Evolutionary conservation across 148 eudicot genomes (phyloP), one percentile per base, ranked within the genome.

Genomic region (Persicaria maculosa): DNA sequence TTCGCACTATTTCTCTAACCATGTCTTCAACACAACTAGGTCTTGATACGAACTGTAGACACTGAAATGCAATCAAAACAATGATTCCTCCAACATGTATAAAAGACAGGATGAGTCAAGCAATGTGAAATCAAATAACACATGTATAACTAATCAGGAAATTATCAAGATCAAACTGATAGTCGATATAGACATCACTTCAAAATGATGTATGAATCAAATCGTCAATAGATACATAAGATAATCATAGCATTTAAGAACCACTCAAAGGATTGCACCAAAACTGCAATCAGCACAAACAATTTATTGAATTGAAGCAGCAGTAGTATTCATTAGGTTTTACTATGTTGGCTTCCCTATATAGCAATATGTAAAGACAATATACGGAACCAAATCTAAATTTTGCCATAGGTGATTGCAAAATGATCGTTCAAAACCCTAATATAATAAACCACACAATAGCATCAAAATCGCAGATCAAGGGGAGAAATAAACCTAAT

Each of bases 401-500:
- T 9, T 2, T 12, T 64, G 44, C 17, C 40, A 65, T 25, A 31
- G n/a, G 16, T 44, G 25, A 43, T 15, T 11, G 46, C 70, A 65
- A 36, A 25, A 5, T 25, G 9, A 65, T 19, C 6, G 9, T 20
- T 11, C 6, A 15, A 64, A 65, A 62, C 68, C 14, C 68, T 62
- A 22, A 25, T 19, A 62, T 20, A 17, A 22, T 25, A 6, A 61
- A 62, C 40, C 68, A 36, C 44, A 36, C 1, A 25, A 36, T 6
- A 20, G 50, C 50, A 45, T 43, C 6, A 40, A 45, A 9, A 25
- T 46, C 73, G 17, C 50, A 46, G 50, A 48, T 47, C 25, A 48
- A 48, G 36, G 12, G 68, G 0, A 62, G 9, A 22, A 74, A 78
- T 4, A 11, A 65, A 68, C 74, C 83, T 83, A 77, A 71, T 64